Evolutionary conservation across 2,329 filamentous ascomycete genomes (phyloP), one percentile per base, ranked within the genome.

Genomic region (Lachnum nothofagi): DNA sequence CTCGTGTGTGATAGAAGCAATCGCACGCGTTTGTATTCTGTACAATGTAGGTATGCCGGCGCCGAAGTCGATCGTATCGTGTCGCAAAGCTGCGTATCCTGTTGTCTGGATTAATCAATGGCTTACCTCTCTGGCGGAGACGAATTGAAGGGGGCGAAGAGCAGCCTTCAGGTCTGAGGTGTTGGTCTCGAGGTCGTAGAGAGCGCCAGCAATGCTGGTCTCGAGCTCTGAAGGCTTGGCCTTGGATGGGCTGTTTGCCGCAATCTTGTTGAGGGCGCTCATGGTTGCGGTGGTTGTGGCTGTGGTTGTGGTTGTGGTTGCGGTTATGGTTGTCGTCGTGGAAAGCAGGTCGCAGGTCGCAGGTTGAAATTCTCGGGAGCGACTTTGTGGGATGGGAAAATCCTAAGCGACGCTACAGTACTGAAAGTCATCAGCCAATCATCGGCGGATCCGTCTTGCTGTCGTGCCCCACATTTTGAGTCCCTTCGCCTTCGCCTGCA

Each of bases 161-260:
- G 90, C 86, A 70, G 82, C 83, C 87, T 91, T 95, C 78, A 98
- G 88, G 78, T 98, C 93, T 73, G 90, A 80, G 71, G 93, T 95
- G 85, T 96, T 96, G 80, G 85, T 91, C 89, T 98, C 93, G 77
- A 98, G 88, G 71, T 98, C 93, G 81, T 86, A 94, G 63, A 98
- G 88, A 78, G 93, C 93, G 77, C 85, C 87, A 73, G 93, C 93
- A 73, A 98, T 94, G 82, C 79, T 88, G 75, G 82, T 85, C 88
- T 98, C 93, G 67, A 97, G 86, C 86, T 98, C 93, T 65, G 89
- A 95, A 66, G 93, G 93, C 78, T 85, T 94, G 74, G 87, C 82
- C 81, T 89, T 84, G 77, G 91, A 96, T 66, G 91, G 86, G 86
- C 88, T 94, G 85, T 93, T 96, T 73, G 84, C 75, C 72, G 91